Evolutionary conservation across 1,284 basidiomycete species (phyloP), one percentile per base, ranked within the genome.

Genomic region (Austropuccinia psidii): DNA sequence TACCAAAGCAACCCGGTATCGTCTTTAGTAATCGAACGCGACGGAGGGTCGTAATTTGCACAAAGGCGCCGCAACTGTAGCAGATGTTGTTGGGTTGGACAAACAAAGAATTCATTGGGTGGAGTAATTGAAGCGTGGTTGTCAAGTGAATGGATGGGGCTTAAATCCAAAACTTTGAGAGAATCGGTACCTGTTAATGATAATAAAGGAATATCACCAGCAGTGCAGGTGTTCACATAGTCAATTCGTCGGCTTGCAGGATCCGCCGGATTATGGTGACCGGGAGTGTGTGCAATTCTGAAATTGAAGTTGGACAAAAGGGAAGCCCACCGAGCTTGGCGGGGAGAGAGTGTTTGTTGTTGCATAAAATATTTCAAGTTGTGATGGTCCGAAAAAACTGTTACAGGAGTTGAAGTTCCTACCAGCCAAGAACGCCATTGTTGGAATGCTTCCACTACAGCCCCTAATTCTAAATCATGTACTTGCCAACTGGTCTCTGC

Each of bases 371-470:
- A 68, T 35, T 35, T 29, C 11, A 69, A 27, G 39, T 57, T 58
- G 8, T 50, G 13, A 31, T 69, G 54, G 43, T 69, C 49, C n/a
- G 65, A 54, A 15, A 54, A 54, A 17, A 69, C 50, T 43, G 21
- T 19, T 4, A 69, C 54, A 24, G 66, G 50, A 5, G 57, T 15
- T 5, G 4, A 11, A 13, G 66, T 55, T 39, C 43, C 54, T 17
- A 57, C 31, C 19, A 69, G 24, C 66, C 54, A 69, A 11, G 66
- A 5, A 8, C 43, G 11, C 66, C 66, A 69, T 31, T 57, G 39
- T 41, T n/a, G 3, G 27, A 69, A 69, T 21, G 35, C 50, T 39
- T 8, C 24, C 5, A 69, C 52, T 4, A 69, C 37, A 6, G 54
- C 66, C 13, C 19, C 21, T 15, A 69, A 31, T 47, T 69, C 66